phyloP scores from a whole-genome alignment of 352 stramenopile species.

The Globisporangium mamillatum region DNA sequence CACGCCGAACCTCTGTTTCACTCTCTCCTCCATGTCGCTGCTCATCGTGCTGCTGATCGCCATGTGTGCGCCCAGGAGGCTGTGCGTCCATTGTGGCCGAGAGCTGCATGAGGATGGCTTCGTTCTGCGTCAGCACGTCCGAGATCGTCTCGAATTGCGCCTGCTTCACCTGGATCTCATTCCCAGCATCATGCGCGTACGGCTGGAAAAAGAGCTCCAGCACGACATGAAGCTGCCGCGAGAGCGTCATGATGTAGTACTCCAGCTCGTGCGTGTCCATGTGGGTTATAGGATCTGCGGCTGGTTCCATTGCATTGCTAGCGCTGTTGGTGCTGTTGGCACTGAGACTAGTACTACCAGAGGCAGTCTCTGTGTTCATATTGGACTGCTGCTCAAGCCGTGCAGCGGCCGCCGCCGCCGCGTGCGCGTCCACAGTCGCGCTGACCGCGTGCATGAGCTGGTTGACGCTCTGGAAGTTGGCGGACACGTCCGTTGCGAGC shows the following conservation, averaged over 20 bases:
- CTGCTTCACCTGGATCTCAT: conserved; percentile 33
- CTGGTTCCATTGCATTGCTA: background rate
- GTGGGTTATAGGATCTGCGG: background rate
- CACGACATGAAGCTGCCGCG: conserved; percentile 56
- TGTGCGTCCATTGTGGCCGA: conserved; percentile 4
- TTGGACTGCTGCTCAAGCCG: conserved; percentile 8
- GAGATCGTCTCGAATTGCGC: conserved; percentile 39
- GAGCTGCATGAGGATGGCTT: conserved; percentile 52
- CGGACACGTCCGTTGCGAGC: conserved; percentile 23
- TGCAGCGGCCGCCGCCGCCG: conserved; percentile 10
- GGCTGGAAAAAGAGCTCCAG: conserved; percentile 61
- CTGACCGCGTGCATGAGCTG: conserved; percentile 27
- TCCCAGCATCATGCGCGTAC: conserved; percentile 25
- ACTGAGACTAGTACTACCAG: background rate
- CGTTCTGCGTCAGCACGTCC: conserved; percentile 60
- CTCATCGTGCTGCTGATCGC: background rate
- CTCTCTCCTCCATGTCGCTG: background rate
- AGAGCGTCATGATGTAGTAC: conserved; percentile 56
- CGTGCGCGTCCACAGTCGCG: conserved; percentile 14
- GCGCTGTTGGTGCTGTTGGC: background rate
- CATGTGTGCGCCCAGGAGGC: background rate
- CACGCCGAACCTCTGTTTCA: background rate
- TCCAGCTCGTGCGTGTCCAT: conserved; percentile 46
- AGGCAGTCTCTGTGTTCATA: background rate
- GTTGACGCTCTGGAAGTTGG: conserved; percentile 33